A percentile compares a stretch with the other conserved stretches of the same genome.
Evolutionary conservation across 768 basidiomycete genomes (phyloP).

Genomic region (Leccinum variicolor): DNA sequence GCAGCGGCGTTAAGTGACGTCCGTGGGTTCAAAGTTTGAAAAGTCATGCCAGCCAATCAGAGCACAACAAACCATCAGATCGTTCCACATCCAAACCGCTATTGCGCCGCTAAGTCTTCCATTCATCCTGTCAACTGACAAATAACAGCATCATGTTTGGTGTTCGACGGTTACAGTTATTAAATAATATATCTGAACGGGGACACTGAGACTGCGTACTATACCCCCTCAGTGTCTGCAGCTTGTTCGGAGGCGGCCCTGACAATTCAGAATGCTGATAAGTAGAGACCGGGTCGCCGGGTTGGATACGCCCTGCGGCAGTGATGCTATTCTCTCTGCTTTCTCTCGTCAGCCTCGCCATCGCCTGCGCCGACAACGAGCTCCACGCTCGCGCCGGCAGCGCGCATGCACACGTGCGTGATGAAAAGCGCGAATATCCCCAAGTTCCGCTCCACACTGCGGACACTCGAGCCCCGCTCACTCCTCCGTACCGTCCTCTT

Average conservation of each 20-base stretch:
- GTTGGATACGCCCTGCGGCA: not conserved
- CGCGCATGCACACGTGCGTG: slow-evolving; percentile 33
- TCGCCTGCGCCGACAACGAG: slow-evolving; percentile 21
- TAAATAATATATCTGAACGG: too few species aligned
- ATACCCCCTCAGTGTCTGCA: too few species aligned
- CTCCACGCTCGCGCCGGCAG: slow-evolving; percentile 27
- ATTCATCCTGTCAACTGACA: too few species aligned
- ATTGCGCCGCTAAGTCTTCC: too few species aligned
- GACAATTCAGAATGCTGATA: not conserved
- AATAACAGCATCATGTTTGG: too few species aligned
- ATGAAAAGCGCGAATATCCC: slow-evolving; percentile 41
- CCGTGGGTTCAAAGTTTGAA: too few species aligned
- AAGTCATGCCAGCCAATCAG: too few species aligned
- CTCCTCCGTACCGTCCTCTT: slow-evolving; percentile 62
- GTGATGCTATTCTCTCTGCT: slow-evolving; percentile 18
- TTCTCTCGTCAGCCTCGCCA: slow-evolving; percentile 15
- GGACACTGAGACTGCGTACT: too few species aligned
- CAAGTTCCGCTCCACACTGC: slow-evolving; percentile 32
- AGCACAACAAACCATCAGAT: too few species aligned
- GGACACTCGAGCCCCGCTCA: slow-evolving; percentile 39
- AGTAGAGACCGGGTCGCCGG: not conserved
- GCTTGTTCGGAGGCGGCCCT: not conserved
- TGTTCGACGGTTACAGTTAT: too few species aligned
- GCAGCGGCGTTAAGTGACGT: too few species aligned
- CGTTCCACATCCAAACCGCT: too few species aligned